Conservation (phyloP, 192 early-diverging fungal genomes). For the Coemansia umbellata region DNA sequence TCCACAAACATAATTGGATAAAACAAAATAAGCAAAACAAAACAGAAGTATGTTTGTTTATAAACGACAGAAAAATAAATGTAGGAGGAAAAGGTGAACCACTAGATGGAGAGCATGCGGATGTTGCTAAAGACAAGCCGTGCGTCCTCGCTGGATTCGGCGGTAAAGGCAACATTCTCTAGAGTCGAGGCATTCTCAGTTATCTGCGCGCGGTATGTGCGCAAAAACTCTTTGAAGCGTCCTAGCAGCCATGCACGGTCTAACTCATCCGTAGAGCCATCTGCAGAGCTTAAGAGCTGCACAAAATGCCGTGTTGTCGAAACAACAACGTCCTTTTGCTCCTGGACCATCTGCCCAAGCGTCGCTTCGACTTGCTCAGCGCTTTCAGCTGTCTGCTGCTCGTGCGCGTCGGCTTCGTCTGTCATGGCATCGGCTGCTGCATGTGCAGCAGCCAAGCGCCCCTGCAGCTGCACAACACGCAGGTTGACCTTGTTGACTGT, state of each 20-base stretch:
- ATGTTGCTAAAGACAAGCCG: slow-evolving; percentile 33
- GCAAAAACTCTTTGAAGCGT: slow-evolving; percentile 59
- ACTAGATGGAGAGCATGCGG: slow-evolving; percentile 14
- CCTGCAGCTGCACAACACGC: slow-evolving; percentile 58
- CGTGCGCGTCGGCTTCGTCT: slow-evolving; percentile 13
- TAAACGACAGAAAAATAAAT: too few relatives aligned
- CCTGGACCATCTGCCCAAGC: slow-evolving; percentile 63
- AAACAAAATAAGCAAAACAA: not conserved
- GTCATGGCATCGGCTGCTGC: slow-evolving; percentile 33
- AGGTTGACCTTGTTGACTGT: slow-evolving; percentile 82
- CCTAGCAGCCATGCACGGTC: slow-evolving; percentile 64
- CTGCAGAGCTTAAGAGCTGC: slow-evolving; percentile 42
- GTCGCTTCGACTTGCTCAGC: slow-evolving; percentile 59
- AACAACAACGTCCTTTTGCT: slow-evolving; percentile 81
- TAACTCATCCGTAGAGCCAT: slow-evolving; percentile 56
- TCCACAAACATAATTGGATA: too few relatives aligned
- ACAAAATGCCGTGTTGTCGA: slow-evolving; percentile 65
- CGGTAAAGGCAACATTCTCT: slow-evolving; percentile 50
- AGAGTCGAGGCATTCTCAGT: slow-evolving; percentile 43
- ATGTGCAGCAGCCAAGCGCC: slow-evolving; percentile 22
- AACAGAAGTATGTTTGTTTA: not conserved
- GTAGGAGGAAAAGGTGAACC: too few relatives aligned
- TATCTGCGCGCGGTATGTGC: slow-evolving; percentile 54
- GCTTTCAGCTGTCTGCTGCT: slow-evolving; percentile 43
- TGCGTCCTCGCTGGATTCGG: slow-evolving; percentile 31